Percentiles rank a stretch among this genome's conserved stretches.
phyloP scores from a whole-genome alignment of 2,329 filamentous ascomycete species.

The Scedosporium boydii region DNA sequence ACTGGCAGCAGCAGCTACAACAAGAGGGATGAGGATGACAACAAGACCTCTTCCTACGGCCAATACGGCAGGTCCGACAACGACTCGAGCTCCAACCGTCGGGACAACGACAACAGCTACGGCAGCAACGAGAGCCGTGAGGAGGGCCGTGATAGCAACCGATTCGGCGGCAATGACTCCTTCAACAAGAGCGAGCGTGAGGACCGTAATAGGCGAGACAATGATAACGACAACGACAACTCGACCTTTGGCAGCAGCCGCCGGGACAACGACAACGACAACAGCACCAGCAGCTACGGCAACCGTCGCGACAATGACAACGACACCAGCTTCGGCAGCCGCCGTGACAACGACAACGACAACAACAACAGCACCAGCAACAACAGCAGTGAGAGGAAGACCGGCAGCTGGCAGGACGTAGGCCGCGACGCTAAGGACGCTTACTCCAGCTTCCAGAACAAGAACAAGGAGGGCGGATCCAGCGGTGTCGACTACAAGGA shows the following conservation, averaged over 20 bases:
- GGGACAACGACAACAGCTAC: not conserved
- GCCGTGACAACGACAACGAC: not conserved
- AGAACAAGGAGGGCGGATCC: conserved; percentile 5
- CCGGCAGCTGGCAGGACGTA: conserved; percentile 9
- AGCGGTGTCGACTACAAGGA: conserved; percentile 10
- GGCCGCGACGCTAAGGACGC: conserved; percentile 10
- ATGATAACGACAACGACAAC: conserved; percentile 4
- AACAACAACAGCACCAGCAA: conserved; percentile 2
- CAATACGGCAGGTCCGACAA: conserved; percentile 9
- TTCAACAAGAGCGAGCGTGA: too few species aligned
- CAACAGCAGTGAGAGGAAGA: conserved; percentile 4
- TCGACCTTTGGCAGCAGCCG: not conserved
- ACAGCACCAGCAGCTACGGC: conserved; percentile 1
- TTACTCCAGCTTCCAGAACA: conserved; percentile 9
- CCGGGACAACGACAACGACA: not conserved
- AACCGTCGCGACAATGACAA: not conserved
- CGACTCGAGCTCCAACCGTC: not conserved
- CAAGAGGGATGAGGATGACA: not conserved
- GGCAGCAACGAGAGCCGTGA: not conserved
- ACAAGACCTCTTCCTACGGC: conserved; percentile 9
- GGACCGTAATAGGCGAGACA: too few species aligned
- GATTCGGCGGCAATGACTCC: conserved; percentile 5
- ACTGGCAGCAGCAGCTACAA: too few species aligned
- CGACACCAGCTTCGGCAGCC: not conserved
- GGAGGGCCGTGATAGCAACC: not conserved